Evolutionary conservation across 495 filamentous ascomycete genomes (phyloP).

Genomic region (Aspergillus taichungensis): DNA sequence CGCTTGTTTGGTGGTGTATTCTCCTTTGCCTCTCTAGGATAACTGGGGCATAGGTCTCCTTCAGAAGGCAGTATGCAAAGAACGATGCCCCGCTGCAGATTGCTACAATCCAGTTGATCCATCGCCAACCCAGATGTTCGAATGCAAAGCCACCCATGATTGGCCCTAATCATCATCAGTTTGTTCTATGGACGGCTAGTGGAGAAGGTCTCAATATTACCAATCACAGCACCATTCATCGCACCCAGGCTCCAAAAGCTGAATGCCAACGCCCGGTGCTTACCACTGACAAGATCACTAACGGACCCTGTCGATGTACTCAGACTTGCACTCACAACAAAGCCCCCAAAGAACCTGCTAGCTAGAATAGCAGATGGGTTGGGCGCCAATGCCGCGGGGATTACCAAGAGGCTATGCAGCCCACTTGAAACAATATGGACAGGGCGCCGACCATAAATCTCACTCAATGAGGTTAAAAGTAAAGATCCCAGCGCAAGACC

Average conservation of each 20-base stretch:
- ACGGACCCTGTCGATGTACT: slow-evolving; percentile 67
- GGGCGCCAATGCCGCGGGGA: slow-evolving; percentile 59
- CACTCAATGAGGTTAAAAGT: slow-evolving; percentile 61
- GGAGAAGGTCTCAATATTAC: not conserved
- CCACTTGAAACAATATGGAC: slow-evolving; percentile 56
- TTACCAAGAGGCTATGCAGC: slow-evolving; percentile 52
- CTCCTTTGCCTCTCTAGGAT: too few relatives aligned
- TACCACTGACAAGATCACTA: slow-evolving; percentile 59
- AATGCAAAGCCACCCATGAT: slow-evolving; percentile 65
- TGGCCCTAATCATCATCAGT: slow-evolving; percentile 15
- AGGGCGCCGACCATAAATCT: slow-evolving; percentile 61
- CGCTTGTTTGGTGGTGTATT: slow-evolving; percentile 49
- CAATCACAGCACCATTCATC: slow-evolving; percentile 56
- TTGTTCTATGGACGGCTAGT: too few relatives aligned
- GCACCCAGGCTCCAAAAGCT: slow-evolving; percentile 67
- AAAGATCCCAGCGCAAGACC: slow-evolving; percentile 59
- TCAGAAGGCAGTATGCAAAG: slow-evolving; percentile 25
- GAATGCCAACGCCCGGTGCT: slow-evolving; percentile 60
- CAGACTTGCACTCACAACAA: slow-evolving; percentile 67
- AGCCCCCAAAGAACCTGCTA: slow-evolving; percentile 64
- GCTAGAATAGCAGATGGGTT: slow-evolving; percentile 54
- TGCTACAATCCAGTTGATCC: slow-evolving; percentile 75
- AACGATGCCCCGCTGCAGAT: slow-evolving; percentile 52
- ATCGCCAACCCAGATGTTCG: slow-evolving; percentile 67
- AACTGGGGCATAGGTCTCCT: too few relatives aligned